Base-by-base conservation (phyloP, 257 asterid species). In the Nemophila menziesii region DNA sequence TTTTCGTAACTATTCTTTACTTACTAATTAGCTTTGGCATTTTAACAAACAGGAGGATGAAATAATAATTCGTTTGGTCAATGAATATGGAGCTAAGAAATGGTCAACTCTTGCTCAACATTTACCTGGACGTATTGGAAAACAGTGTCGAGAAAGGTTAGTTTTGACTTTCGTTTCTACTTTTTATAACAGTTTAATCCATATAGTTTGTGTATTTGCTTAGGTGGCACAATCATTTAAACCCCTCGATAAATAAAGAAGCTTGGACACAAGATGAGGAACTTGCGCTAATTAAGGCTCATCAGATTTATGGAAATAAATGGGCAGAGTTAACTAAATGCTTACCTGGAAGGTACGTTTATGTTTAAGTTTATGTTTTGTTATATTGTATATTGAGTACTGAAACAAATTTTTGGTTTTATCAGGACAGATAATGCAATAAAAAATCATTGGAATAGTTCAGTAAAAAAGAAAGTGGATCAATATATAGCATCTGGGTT, bases 161-260 rank as follows among this genome's bases (percentile, higher is more conserved):
- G 50, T 52, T 23, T 49, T 49, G 14, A 45, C 49, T 20, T 34
- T 22, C 42, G 51, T 24, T 49, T 19, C 27, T 8, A 34, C 44
- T 38, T 34, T 44, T 17, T 33, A 17, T 40, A 19, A 9, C 13
- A 5, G 22, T 21, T 44, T 5, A 13, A 9, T 16, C 11, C 14
- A 21, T 40, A 16, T 10, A 16, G 21, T 34, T 55, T 1, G 22
- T 42, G 14, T 50, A 14, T 8, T 4, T 42, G 16, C 20, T 47
- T 60, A 86, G 96, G 73, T 86, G 96, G 96, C 93, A 86, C 73
- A 90, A 90, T 69, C 99, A 90, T 79, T 80, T 90, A 20, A 90
- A 90, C 66, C 99, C 99, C 48, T 45, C 50, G 61, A 86, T 86
- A 54, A 86, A 86, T 48, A 86, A 81, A 64, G 89, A 86, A 66